phyloP scores from a whole-genome alignment of 2,329 filamentous ascomycete species.

The Hypoxylon sp. region DNA sequence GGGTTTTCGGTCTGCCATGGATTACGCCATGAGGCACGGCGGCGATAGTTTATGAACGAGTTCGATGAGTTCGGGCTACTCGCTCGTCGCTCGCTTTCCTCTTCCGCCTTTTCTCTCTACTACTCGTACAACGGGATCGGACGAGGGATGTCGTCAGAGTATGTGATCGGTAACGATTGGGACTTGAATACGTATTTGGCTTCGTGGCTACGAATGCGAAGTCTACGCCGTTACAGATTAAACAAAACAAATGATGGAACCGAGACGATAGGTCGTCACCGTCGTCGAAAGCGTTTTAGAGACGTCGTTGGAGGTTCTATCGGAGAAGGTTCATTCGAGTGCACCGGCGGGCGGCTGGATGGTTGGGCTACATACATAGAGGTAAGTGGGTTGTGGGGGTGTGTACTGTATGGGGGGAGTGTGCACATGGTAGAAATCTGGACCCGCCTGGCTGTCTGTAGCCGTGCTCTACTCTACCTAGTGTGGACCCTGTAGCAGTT shows the following conservation, averaged over 20 bases:
- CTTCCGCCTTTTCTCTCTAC: neutral
- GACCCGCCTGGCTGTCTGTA: slow-evolving; percentile 34
- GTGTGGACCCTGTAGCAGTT: slow-evolving; percentile 29
- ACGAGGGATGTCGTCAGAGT: slow-evolving; percentile 32
- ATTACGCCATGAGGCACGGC: slow-evolving; percentile 73
- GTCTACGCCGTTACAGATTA: slow-evolving; percentile 1
- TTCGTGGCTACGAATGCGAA: slow-evolving; percentile 18
- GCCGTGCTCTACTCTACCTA: slow-evolving; percentile 25
- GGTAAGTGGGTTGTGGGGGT: slow-evolving; percentile 32
- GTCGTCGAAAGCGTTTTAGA: slow-evolving; percentile 9
- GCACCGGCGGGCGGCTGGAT: slow-evolving; percentile 40
- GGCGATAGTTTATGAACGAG: slow-evolving; percentile 33
- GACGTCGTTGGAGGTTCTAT: slow-evolving; percentile 37
- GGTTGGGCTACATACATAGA: slow-evolving; percentile 33
- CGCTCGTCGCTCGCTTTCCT: slow-evolving; percentile 11
- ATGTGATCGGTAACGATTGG: slow-evolving; percentile 21
- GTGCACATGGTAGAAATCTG: slow-evolving; percentile 20
- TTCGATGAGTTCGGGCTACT: slow-evolving; percentile 29
- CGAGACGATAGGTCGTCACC: slow-evolving; percentile 14
- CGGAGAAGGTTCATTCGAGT: slow-evolving; percentile 41
- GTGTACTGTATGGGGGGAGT: slow-evolving; percentile 5
- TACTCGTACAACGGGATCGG: slow-evolving; percentile 14
- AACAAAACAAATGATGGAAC: slow-evolving; percentile 17
- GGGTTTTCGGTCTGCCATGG: slow-evolving; percentile 74
- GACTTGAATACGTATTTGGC: slow-evolving; percentile 18